These are phyloP conservation scores for Arabis hirsuta DNA, from an alignment of 345 rosid species.

Conservation along the genomic window DNA sequence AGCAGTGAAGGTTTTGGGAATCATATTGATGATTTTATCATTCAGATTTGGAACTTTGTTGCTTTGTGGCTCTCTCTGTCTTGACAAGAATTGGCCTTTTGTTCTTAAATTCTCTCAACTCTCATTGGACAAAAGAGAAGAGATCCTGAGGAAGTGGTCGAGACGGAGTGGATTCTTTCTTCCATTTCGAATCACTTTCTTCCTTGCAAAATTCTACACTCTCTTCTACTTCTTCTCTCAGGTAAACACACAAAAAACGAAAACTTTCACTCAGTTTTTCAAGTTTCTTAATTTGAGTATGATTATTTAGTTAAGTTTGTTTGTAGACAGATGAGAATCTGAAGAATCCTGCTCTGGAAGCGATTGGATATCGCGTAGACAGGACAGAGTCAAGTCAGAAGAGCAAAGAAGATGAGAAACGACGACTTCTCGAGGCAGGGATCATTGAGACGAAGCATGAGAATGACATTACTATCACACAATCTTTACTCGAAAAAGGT, in stretches of 20 bases:
- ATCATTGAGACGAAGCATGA: constrained; percentile 49
- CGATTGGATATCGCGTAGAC: constrained; percentile 64
- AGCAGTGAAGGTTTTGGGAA: constrained; percentile 48
- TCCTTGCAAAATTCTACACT: constrained; percentile 54
- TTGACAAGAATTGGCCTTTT: constrained; percentile 68
- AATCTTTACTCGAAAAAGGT: constrained; percentile 46
- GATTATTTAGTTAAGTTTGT: background rate
- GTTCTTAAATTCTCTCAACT: constrained; percentile 69
- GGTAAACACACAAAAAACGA: constrained; percentile 36
- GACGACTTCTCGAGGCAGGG: constrained; percentile 51
- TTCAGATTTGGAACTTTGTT: constrained; percentile 70
- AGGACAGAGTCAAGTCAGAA: constrained; percentile 15
- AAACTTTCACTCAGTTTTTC: background rate
- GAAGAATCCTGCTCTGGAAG: constrained; percentile 65
- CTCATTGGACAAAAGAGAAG: constrained; percentile 62
- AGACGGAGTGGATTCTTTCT: constrained; percentile 36
- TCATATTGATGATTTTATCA: constrained; percentile 55
- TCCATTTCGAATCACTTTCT: constrained; percentile 61
- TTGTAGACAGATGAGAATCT: constrained; percentile 54
- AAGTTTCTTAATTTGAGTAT: background rate
- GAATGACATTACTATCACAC: constrained; percentile 42
- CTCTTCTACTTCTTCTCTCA: constrained; percentile 60
- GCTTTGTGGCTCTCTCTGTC: constrained; percentile 67
- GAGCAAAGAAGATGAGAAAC: constrained; percentile 18
- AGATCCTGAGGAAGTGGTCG: constrained; percentile 65